phyloP scores from a whole-genome alignment of 768 basidiomycete species.

The Tulasnella sp. region DNA sequence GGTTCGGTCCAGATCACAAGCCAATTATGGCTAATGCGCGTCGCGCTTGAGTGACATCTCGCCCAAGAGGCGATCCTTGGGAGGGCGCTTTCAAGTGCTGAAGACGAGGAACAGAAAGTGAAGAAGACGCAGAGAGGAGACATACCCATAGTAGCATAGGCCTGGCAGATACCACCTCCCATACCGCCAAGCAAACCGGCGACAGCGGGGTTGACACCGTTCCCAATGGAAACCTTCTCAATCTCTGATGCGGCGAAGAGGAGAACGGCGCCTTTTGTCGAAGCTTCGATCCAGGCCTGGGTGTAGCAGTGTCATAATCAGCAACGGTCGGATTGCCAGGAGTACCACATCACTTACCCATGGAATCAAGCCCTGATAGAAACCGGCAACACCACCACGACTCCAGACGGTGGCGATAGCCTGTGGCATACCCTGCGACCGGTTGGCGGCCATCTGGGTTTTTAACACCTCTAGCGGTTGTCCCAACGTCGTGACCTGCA shows the following conservation, averaged over 20 bases:
- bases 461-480: slow-evolving; percentile 98
- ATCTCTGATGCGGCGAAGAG: slow-evolving; percentile 95
- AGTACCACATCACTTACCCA: slow-evolving; percentile 50
- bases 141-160: slow-evolving; percentile 99
- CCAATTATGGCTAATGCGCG: neutral
- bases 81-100: slow-evolving; percentile 1
- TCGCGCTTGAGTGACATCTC: neutral
- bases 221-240: slow-evolving; percentile 49
- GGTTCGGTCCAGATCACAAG: neutral
- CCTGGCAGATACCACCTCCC: slow-evolving; percentile 94
- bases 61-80: neutral
- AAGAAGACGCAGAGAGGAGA: neutral
- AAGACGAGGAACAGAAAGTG: neutral
- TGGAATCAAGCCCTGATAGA: slow-evolving; percentile 97
- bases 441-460: slow-evolving; percentile 98
- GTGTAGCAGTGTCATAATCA: neutral
- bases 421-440: slow-evolving; percentile 79
- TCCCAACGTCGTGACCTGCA: slow-evolving; percentile 89
- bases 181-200: slow-evolving; percentile 93
- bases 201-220: slow-evolving; percentile 67
- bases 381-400: slow-evolving; percentile 79
- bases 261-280: slow-evolving; percentile 93
- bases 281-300: slow-evolving; percentile 99
- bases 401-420: slow-evolving; percentile 81
- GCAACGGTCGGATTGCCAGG: neutral